These are phyloP conservation scores for Papilionanthe hybrid DNA, from an alignment of 116 monocot species.

Conservation along the genomic window DNA sequence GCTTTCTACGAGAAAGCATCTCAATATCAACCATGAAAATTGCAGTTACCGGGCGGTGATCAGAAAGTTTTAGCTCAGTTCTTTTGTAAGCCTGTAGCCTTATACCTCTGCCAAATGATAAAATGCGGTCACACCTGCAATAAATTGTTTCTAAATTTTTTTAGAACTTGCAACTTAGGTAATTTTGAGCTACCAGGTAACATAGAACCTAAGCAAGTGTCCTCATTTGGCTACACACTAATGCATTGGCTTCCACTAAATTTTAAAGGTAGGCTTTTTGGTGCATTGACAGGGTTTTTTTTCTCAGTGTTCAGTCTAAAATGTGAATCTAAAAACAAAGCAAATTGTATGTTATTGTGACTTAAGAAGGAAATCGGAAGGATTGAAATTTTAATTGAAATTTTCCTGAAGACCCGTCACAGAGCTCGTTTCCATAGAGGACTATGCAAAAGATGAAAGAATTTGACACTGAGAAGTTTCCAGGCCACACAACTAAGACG, in stretches of 20 bases:
- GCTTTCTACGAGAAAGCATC: slow-evolving; percentile 45
- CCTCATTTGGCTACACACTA: neutral
- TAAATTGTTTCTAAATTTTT: neutral
- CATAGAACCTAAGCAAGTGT: neutral
- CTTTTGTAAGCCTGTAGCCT: slow-evolving; percentile 48
- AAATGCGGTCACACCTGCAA: slow-evolving; percentile 58
- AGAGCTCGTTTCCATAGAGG: neutral
- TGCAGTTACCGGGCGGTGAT: slow-evolving; percentile 66
- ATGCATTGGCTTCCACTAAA: no score
- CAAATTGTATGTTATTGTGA: no score
- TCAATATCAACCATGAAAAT: slow-evolving; percentile 53
- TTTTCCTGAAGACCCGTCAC: neutral
- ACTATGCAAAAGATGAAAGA: neutral
- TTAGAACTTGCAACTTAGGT: neutral
- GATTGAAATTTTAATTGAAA: neutral
- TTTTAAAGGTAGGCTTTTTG: no score
- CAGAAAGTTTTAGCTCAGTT: slow-evolving; percentile 45
- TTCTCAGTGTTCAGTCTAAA: no score
- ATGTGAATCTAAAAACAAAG: no score
- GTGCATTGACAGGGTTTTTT: no score
- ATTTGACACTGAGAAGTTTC: neutral
- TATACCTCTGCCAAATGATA: slow-evolving; percentile 51
- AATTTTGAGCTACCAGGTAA: neutral
- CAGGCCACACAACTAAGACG: neutral
- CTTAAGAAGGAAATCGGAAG: neutral